These are phyloP conservation scores for Aspergillus latus DNA, from an alignment of 2,329 filamentous ascomycete genomes.

Conservation along the genomic window DNA sequence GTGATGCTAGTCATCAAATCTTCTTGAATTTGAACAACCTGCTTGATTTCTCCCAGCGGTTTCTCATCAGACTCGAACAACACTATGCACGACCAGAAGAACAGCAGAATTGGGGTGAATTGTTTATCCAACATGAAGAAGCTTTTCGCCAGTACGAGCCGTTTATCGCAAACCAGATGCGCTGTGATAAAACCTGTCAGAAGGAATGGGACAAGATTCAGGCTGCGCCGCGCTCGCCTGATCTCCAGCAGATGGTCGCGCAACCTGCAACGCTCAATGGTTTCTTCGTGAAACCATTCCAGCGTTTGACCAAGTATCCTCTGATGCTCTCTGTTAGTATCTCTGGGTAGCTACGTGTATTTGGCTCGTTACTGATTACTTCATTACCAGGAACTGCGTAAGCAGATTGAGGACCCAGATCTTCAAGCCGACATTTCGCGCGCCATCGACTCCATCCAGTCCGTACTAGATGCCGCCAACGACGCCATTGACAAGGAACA, in stretches of 20 bases:
- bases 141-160: constrained; percentile 91
- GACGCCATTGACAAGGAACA: constrained; percentile 87
- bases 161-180: constrained; percentile 94
- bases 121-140: constrained; percentile 82
- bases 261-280: constrained; percentile 86
- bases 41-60: constrained; percentile 90
- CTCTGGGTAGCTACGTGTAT: neutral
- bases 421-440: constrained; percentile 69
- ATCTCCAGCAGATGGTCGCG: constrained; percentile 72
- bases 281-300: constrained; percentile 95
- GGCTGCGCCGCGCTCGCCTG: constrained; percentile 63
- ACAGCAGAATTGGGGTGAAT: constrained; percentile 89
- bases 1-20: constrained; percentile 88
- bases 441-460: constrained; percentile 79
- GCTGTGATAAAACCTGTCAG: constrained; percentile 80
- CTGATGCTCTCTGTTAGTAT: constrained; percentile 73
- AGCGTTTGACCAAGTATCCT: constrained; percentile 91
- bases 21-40: constrained; percentile 96
- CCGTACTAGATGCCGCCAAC: constrained; percentile 81
- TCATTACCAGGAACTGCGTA: constrained; percentile 68
- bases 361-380: neutral
- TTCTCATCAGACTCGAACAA: constrained; percentile 93
- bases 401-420: constrained; percentile 74
- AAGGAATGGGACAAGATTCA: constrained; percentile 85
- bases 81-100: constrained; percentile 78